These are phyloP conservation scores for Pseudozyma hubeiensis DNA, from an alignment of 1,284 basidiomycete species.

Conservation along the genomic window DNA sequence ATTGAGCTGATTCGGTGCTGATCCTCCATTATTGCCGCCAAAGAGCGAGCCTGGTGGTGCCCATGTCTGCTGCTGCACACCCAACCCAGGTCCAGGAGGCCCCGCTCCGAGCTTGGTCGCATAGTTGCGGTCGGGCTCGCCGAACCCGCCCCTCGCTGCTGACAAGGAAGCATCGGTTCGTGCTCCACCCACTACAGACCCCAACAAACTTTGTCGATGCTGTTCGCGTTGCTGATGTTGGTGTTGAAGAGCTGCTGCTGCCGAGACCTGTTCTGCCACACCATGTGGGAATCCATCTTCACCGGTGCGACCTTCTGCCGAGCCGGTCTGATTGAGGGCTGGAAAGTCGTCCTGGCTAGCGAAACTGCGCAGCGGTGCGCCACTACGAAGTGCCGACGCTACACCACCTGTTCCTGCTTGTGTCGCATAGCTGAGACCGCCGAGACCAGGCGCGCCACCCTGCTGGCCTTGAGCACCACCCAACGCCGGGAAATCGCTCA, in stretches of 20 bases:
- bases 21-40: slow-evolving; percentile 17
- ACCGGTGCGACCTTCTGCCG: slow-evolving; percentile 34
- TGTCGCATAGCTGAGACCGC: slow-evolving; percentile 53
- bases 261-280: slow-evolving; percentile 59
- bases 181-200: slow-evolving; percentile 41
- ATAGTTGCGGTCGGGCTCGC: slow-evolving; percentile 59
- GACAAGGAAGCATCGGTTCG: slow-evolving; percentile 46
- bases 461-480: slow-evolving; percentile 46
- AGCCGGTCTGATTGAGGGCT: slow-evolving; percentile 54
- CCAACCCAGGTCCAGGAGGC: slow-evolving; percentile 36
- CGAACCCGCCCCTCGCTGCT: slow-evolving; percentile 61
- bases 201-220: slow-evolving; percentile 53
- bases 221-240: slow-evolving; percentile 60
- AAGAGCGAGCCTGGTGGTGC: slow-evolving; percentile 42
- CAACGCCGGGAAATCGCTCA: slow-evolving; percentile 59
- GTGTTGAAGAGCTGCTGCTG: slow-evolving; percentile 62
- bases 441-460: slow-evolving; percentile 44
- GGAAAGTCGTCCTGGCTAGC: slow-evolving; percentile 65
- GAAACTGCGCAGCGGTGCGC: slow-evolving; percentile 51
- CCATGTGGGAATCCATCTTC: slow-evolving; percentile 45
- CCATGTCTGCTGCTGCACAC: slow-evolving; percentile 52
- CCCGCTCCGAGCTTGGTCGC: slow-evolving; percentile 54
- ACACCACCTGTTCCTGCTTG: slow-evolving; percentile 55
- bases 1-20: slow-evolving; percentile 49
- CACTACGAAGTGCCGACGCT: slow-evolving; percentile 35